Evolutionary conservation across 2,329 filamentous ascomycete genomes (phyloP).

Genomic region (Chaetomium sp.): DNA sequence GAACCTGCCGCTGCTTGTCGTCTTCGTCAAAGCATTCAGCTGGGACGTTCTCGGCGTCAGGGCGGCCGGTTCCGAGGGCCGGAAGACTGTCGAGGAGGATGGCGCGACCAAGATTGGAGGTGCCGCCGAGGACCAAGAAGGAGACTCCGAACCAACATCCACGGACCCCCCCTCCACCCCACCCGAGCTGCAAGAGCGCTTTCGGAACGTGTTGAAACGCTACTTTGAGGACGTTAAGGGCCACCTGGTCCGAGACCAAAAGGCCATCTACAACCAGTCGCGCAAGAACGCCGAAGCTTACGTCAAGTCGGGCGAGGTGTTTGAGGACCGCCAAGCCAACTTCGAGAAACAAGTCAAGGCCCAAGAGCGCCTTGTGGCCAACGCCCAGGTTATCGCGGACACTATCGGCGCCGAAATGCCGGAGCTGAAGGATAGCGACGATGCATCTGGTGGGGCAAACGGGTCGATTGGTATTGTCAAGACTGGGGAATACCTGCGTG

Average conservation of each 20-base stretch:
- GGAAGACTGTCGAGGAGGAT: slow-evolving; percentile 78
- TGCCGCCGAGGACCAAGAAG: slow-evolving; percentile 42
- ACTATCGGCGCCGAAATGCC: slow-evolving; percentile 88
- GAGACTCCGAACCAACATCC: slow-evolving; percentile 35
- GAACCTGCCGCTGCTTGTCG: slow-evolving; percentile 84
- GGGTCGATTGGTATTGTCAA: slow-evolving; percentile 89
- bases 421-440: slow-evolving; percentile 77
- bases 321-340: slow-evolving; percentile 92
- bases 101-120: slow-evolving; percentile 51
- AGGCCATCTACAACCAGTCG: slow-evolving; percentile 76
- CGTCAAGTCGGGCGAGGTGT: slow-evolving; percentile 96
- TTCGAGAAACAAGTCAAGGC: slow-evolving; percentile 91
- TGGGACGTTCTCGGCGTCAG: slow-evolving; percentile 91
- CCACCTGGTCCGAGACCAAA: slow-evolving; percentile 86
- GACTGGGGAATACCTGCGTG: slow-evolving; percentile 84
- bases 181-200: slow-evolving; percentile 74
- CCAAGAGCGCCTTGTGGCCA: slow-evolving; percentile 83
- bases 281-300: slow-evolving; percentile 96
- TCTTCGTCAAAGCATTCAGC: slow-evolving; percentile 92
- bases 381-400: slow-evolving; percentile 87
- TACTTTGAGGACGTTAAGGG: slow-evolving; percentile 92
- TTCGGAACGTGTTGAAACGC: slow-evolving; percentile 74
- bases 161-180: slow-evolving; percentile 70
- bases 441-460: slow-evolving; percentile 56
- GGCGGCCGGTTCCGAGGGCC: slow-evolving; percentile 63